Base-by-base conservation (phyloP, 495 filamentous ascomycete genomes). In the Hapsidospora chrysogenum region DNA sequence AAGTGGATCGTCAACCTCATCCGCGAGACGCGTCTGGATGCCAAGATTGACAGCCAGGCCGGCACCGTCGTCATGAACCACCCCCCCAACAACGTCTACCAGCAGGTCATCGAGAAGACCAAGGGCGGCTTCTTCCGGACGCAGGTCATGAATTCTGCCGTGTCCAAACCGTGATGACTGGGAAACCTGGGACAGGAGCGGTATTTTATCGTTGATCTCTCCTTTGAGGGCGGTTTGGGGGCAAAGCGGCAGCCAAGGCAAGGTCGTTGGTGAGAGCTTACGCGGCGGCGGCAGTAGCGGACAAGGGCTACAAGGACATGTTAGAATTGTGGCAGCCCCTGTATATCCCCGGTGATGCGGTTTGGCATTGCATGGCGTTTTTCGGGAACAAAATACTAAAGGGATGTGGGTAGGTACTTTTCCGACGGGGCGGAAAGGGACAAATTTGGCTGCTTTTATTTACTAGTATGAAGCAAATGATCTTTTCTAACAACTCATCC, bases 1-100 rank as follows among this genome's bases (percentile, higher is more conserved):
- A 96, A 95, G 67, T 96, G 92, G 92, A 97, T 97, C 44, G 89
- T 97, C 40, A 97, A 97, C 63, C 71, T 96, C 29, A 97, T 97
- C 61, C 76, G 89, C 39, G 89, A 97, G 54, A 97, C 89, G 2
- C 70, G 89, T 34, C 82, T 97, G 27, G 89, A 97, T 48, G 89
- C 92, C 41, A 97, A 97, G 72, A 92, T 97, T 44, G 89, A 97
- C 57, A 96, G 93, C 61, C 80, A 96, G 65, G 84, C 86, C 61
- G 89, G 89, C 45, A 97, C 89, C 27, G 89, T 97, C 18, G 75
- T 97, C 40, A 97, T 97, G 89, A 97, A 97, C 64, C 89, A 97
- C 63, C 89, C 89, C 29, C 86, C 89, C 14, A 85, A 85, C 62
- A 92, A 81, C 18, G 87, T 97, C 36, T 96, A 96, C 63, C 89